Evolutionary conservation across 225 moss, liverwort and hornwort species (phyloP), one percentile per base, ranked within the genome.

Genomic region (Rhytidiadelphus loreus): DNA sequence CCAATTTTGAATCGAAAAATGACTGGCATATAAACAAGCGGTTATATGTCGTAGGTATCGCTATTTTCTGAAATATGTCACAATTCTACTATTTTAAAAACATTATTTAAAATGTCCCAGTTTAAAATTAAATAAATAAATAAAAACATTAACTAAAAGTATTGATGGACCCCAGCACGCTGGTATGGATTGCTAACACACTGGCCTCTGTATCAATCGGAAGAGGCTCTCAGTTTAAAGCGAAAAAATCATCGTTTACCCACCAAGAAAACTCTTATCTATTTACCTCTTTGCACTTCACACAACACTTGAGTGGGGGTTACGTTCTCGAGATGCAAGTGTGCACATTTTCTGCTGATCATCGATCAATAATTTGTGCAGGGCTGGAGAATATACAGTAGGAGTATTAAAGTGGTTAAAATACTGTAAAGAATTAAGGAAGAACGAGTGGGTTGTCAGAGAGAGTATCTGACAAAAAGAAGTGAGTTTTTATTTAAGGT

Each of bases 331-430:
- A 83, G 82, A 62, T 77, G 86, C 86, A 78, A 83, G 79, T 43
- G 83, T 89, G 86, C 91, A 48, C 72, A 83, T 32, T 55, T 77
- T 33, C 79, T 83, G 83, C 79, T 73, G 86, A 89, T 86, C 74
- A 89, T 77, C 83, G 64, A 79, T 74, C 84, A 87, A 91, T 89
- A 81, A 85, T 87, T 81, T 84, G 79, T 65, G 80, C 74, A 25
- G 80, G 68, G 35, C 63, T 62, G 80, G 80, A 74, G 81, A 86
- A 64, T 81, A 74, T 74, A 64, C 86, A 63, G 81, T 35, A 4
- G 48, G n/a, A 37, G n/a, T 23, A 63, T 58, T 35, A 20, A 39
- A 46, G 32, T 66, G 14, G 66, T 24, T 74, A 75, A 89, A 62
- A 59, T 83, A 83, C 13, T 37, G 43, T 21, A 24, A 80, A 56